Conservation (phyloP, 2,329 filamentous ascomycete genomes). For the Mycosphaerella sp. region DNA sequence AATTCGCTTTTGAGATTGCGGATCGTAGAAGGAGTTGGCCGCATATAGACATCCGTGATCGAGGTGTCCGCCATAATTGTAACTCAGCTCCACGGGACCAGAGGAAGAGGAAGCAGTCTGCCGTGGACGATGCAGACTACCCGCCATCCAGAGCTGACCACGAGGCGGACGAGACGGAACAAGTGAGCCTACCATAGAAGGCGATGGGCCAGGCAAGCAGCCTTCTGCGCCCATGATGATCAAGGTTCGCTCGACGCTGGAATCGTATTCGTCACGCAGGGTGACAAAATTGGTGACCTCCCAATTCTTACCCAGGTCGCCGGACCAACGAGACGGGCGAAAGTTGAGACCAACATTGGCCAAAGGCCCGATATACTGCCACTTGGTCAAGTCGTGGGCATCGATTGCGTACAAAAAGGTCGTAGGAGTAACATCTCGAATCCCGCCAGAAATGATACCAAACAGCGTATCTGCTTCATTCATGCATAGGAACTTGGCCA, state of each 20-base stretch:
- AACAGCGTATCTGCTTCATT: constrained; percentile 34
- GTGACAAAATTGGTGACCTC: constrained; percentile 47
- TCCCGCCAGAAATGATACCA: constrained; percentile 47
- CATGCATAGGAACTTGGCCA: constrained; percentile 20
- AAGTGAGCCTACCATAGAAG: constrained; percentile 16
- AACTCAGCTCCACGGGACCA: constrained; percentile 28
- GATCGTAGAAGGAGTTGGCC: constrained; percentile 46
- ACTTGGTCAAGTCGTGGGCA: constrained; percentile 37
- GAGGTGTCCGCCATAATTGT: constrained; percentile 42
- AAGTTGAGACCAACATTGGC: constrained; percentile 39
- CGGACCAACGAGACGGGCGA: constrained; percentile 42
- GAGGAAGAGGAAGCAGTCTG: neutral
- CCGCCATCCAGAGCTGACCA: constrained; percentile 44
- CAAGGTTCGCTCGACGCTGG: constrained; percentile 35
- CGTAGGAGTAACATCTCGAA: constrained; percentile 39
- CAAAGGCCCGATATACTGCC: constrained; percentile 44
- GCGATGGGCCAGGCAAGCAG: constrained; percentile 24
- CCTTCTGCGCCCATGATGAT: constrained; percentile 46
- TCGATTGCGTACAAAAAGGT: constrained; percentile 45
- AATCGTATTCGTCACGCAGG: constrained; percentile 32
- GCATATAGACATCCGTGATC: constrained; percentile 48
- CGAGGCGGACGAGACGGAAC: constrained; percentile 28
- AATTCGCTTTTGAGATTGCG: constrained; percentile 37
- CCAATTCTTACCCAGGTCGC: constrained; percentile 49
- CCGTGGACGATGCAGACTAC: constrained; percentile 24